A percentile compares a stretch with the other conserved stretches of the same genome.
Evolutionary conservation across 2,329 filamentous ascomycete species (phyloP).

Genomic region (Cladosporium sp.): DNA sequence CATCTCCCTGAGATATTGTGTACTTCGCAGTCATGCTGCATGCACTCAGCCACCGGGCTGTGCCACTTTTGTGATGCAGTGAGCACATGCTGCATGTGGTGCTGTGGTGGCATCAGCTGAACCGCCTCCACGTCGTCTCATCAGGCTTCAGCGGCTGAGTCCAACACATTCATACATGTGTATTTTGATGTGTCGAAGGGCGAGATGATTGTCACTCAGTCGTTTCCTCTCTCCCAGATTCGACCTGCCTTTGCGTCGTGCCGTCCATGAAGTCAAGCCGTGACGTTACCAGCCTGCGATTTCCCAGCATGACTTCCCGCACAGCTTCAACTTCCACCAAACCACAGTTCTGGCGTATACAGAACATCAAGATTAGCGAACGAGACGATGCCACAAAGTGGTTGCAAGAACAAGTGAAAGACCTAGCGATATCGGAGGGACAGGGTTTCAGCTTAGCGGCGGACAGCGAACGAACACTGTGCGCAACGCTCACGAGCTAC

Average conservation of each 20-base stretch:
- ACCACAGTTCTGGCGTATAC: conserved; percentile 7
- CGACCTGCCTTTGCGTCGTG: neutral
- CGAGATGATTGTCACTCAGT: neutral
- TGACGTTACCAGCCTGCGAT: too few relatives aligned
- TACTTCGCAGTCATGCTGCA: too few relatives aligned
- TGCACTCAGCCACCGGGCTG: too few relatives aligned
- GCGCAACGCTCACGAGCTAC: neutral
- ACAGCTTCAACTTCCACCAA: neutral
- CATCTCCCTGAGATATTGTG: too few relatives aligned
- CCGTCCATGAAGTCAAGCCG: too few relatives aligned
- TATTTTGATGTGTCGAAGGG: too few relatives aligned
- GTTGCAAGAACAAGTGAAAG: conserved; percentile 7
- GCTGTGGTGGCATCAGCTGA: too few relatives aligned
- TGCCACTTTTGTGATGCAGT: too few relatives aligned
- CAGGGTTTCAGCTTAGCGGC: conserved; percentile 12
- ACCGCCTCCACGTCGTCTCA: too few relatives aligned
- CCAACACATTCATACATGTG: too few relatives aligned
- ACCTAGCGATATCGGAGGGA: neutral
- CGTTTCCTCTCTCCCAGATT: neutral
- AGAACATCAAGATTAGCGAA: conserved; percentile 8
- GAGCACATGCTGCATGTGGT: too few relatives aligned
- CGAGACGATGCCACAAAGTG: neutral
- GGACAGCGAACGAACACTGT: conserved; percentile 14
- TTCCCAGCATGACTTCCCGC: neutral
- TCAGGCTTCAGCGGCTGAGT: too few relatives aligned